Evolutionary conservation across 306 rosid species (phyloP), one percentile per base, ranked within the genome.

Genomic region (Pyrus pyrifolia): DNA sequence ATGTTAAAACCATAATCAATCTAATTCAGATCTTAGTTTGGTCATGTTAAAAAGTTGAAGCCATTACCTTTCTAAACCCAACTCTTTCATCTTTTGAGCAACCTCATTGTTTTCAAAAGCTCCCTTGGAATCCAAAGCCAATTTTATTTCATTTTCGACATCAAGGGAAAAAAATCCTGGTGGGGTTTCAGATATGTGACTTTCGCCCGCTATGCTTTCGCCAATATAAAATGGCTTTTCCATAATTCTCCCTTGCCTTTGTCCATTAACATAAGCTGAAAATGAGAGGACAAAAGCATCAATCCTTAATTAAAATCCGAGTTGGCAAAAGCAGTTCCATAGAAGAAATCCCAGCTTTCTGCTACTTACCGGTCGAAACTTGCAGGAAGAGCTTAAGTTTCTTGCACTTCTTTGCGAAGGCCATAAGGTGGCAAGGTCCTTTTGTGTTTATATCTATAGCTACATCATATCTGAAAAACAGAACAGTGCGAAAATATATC

Each of bases 191-290:
- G 93, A 83, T 17, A 83, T 53, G 80, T 64, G 75, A 6, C 70
- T 82, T 77, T 90, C 97, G 61, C 79, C 83, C 57, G 89, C 88
- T 81, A 94, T 90, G 87, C 81, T 88, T 58, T 94, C 96, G 78
- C 96, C 97, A 63, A 85, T 76, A 65, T 81, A 59, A 81, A 95
- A 95, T 68, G 93, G 90, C 78, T 82, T 92, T 77, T 95, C 99
- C 89, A 89, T 86, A 62, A 95, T 81, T 76, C 84, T 87, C 64
- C 97, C 99, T 81, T 92, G 97, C 82, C 97, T 95, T 89, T 89
- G 90, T 80, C 99, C 99, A 88, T 95, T 95, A 60, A 89, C 99
- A 82, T 92, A 95, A 70, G 97, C 99, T 95, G 78, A 65, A 73
- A 51, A 78, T 62, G 55, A 75, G 27, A 79, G 64, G 58, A 72